Conservation (phyloP, 2,329 filamentous ascomycete species). For the Trichoderma gracile region DNA sequence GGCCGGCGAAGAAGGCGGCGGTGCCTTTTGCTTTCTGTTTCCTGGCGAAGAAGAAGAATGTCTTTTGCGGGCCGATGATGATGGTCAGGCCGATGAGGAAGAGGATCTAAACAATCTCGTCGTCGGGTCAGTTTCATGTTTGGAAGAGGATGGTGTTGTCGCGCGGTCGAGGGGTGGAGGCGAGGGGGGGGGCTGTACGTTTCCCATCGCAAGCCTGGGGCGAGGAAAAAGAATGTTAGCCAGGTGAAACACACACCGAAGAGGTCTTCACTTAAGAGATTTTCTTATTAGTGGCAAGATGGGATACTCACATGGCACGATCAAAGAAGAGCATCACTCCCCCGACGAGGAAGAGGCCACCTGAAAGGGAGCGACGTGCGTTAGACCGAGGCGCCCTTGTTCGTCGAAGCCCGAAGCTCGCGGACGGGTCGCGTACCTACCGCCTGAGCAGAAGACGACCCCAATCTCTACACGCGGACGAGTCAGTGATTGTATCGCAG, state of each 20-base stretch:
- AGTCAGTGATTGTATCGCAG: conserved; percentile 36
- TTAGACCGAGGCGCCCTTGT: conserved; percentile 26
- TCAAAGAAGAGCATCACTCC: conserved; percentile 98
- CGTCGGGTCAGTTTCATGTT: no score
- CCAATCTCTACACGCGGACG: conserved; percentile 71
- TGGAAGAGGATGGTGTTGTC: no score
- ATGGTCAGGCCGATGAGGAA: conserved; percentile 96
- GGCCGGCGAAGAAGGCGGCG: conserved; percentile 79
- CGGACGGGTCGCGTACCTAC: conserved; percentile 58
- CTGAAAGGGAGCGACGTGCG: conserved; percentile 47
- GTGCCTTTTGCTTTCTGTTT: conserved; percentile 92
- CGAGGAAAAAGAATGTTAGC: not conserved
- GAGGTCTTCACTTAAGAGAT: no score
- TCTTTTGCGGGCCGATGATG: conserved; percentile 91
- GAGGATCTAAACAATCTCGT: conserved; percentile 74
- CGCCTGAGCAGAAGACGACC: conserved; percentile 95
- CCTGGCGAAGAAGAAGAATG: conserved; percentile 89
- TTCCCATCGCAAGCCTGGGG: conserved; percentile 90
- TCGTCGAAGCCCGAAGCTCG: conserved; percentile 29
- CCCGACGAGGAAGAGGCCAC: conserved; percentile 90
- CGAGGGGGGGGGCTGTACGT: conserved; percentile 59
- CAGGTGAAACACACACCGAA: no score
- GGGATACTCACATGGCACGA: conserved; percentile 74
- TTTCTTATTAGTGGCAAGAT: not conserved
- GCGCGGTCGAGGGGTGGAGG: not conserved